Percentiles rank a stretch among this genome's conserved stretches.
Evolutionary conservation across 768 basidiomycete species (phyloP).

Genomic region (Kockovaella imperatae): DNA sequence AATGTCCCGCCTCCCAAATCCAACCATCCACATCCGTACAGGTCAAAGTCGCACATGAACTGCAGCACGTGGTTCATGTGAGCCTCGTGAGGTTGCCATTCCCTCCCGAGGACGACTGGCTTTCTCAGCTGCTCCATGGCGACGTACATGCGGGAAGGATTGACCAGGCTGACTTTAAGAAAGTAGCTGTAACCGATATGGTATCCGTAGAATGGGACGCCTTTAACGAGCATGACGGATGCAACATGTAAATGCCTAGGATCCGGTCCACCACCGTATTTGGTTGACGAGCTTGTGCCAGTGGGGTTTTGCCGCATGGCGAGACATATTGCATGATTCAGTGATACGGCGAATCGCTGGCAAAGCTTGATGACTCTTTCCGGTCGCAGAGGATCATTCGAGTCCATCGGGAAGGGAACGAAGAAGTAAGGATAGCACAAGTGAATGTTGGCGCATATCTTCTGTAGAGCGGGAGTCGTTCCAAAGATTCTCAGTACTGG

Average conservation of each 20-base stretch:
- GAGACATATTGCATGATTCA: conserved; percentile 78
- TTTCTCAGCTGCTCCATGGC: conserved; percentile 69
- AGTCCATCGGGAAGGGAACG: conserved; percentile 69
- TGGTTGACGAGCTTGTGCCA: conserved; percentile 50
- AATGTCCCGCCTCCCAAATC: conserved; percentile 55
- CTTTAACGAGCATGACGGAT: conserved; percentile 78
- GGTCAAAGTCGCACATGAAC: conserved; percentile 88
- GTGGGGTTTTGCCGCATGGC: conserved; percentile 67
- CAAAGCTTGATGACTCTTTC: conserved; percentile 61
- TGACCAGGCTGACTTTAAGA: conserved; percentile 70
- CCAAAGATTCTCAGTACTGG: conserved; percentile 86
- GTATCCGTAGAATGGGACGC: conserved; percentile 93
- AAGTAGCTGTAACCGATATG: conserved; percentile 75
- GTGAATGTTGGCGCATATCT: conserved; percentile 80
- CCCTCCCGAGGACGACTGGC: conserved; percentile 70
- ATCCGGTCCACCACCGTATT: conserved; percentile 47
- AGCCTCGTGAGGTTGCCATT: conserved; percentile 75
- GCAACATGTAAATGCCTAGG: conserved; percentile 49
- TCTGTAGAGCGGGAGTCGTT: conserved; percentile 63
- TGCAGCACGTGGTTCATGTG: conserved; percentile 83
- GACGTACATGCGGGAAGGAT: conserved; percentile 64
- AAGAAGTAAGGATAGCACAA: conserved; percentile 76
- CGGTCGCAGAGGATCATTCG: conserved; percentile 46
- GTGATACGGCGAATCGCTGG: conserved; percentile 58
- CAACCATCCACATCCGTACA: conserved; percentile 89